phyloP scores from a whole-genome alignment of 2,329 filamentous ascomycete species.

The Tothia fuscella region DNA sequence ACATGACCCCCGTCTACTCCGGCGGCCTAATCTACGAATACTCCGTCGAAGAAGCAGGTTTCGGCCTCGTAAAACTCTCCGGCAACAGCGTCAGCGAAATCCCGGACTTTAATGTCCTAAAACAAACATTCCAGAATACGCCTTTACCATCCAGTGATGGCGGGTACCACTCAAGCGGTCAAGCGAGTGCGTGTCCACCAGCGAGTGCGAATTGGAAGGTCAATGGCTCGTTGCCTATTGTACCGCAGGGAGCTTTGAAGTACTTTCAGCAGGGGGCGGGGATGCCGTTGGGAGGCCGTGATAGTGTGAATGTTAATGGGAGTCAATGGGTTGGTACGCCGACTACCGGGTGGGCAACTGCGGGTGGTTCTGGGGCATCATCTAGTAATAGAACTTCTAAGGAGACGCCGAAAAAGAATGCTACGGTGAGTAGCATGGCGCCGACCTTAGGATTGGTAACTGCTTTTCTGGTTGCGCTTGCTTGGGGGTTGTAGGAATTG shows the following conservation, averaged over 20 bases:
- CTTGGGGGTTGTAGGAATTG: too few species aligned
- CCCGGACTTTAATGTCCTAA: slow-evolving; percentile 50
- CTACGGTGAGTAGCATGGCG: too few species aligned
- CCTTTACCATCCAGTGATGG: slow-evolving; percentile 43
- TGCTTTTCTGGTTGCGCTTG: too few species aligned
- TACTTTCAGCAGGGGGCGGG: slow-evolving; percentile 49
- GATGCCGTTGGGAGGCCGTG: slow-evolving; percentile 40
- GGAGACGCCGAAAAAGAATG: too few species aligned
- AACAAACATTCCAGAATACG: slow-evolving; percentile 38
- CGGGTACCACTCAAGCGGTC: slow-evolving; percentile 44
- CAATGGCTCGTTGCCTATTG: slow-evolving; percentile 40
- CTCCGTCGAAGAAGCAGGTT: slow-evolving; percentile 64
- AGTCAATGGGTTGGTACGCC: slow-evolving; percentile 42
- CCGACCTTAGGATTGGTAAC: too few species aligned
- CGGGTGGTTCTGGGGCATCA: too few species aligned
- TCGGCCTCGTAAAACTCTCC: slow-evolving; percentile 60
- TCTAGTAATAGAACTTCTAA: too few species aligned
- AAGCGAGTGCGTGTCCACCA: slow-evolving; percentile 41
- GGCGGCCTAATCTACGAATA: slow-evolving; percentile 96
- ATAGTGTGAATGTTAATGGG: too few species aligned
- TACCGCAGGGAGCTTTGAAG: slow-evolving; percentile 42
- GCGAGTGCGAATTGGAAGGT: slow-evolving; percentile 46
- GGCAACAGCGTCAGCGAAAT: slow-evolving; percentile 39
- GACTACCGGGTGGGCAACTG: too few species aligned
- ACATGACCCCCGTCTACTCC: slow-evolving; percentile 88